Percentiles rank a stretch among this genome's conserved stretches.
phyloP scores from a whole-genome alignment of 2,329 filamentous ascomycete genomes.

The Aspergillus fischeri region DNA sequence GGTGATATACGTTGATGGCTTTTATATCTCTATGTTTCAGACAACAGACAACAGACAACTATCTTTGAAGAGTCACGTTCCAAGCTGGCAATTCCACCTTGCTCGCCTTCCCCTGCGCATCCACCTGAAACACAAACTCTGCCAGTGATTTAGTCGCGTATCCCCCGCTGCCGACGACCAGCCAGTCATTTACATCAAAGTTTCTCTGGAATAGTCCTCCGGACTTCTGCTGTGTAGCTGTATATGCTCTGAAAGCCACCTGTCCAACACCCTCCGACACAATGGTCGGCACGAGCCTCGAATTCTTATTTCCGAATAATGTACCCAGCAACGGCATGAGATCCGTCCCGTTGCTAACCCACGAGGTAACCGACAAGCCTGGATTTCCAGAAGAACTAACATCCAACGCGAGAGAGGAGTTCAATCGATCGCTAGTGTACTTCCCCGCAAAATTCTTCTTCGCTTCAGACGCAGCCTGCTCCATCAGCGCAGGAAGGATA shows the following conservation, averaged over 20 bases:
- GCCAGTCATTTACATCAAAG: constrained; percentile 17
- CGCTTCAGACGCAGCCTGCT: constrained; percentile 28
- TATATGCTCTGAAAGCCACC: constrained; percentile 17
- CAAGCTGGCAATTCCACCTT: background rate
- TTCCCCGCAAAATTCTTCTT: constrained; percentile 22
- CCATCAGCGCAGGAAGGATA: constrained; percentile 29
- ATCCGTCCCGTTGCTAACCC: constrained; percentile 29
- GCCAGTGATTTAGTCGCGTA: background rate
- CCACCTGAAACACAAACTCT: background rate
- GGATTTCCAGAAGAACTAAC: constrained; percentile 11
- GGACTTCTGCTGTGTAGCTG: constrained; percentile 4
- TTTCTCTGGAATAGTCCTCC: constrained; percentile 12
- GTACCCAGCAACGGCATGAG: constrained; percentile 10
- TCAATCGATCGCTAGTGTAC: constrained; percentile 22
- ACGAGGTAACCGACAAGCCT: constrained; percentile 24
- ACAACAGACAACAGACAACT: background rate
- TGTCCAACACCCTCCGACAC: constrained; percentile 6
- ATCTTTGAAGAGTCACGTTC: background rate
- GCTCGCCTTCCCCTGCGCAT: background rate
- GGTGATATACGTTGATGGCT: too few relatives aligned
- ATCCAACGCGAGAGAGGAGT: constrained; percentile 25
- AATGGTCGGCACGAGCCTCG: constrained; percentile 21
- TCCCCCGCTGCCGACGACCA: background rate
- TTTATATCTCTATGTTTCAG: too few relatives aligned
- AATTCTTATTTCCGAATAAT: constrained; percentile 1